A percentile compares a stretch with the other conserved stretches of the same genome.
Evolutionary conservation across 768 basidiomycete species (phyloP).

Genomic region (Suillus plorans): DNA sequence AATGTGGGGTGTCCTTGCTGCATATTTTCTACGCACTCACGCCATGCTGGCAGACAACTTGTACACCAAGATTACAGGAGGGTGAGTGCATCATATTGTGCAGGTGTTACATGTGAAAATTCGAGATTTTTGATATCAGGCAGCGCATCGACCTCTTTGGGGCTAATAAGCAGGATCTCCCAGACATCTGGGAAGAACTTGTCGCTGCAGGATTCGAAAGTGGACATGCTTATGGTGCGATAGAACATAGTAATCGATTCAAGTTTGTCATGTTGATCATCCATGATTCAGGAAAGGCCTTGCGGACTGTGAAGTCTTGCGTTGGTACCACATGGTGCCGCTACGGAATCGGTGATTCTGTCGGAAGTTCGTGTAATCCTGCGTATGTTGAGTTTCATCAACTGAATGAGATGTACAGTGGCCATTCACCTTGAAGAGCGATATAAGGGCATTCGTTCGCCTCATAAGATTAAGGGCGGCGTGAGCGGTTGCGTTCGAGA

Average conservation of each 20-base stretch:
- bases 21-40: neutral
- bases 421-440: conserved; percentile 71
- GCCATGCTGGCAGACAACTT: conserved; percentile 37
- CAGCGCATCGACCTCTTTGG: conserved; percentile 75
- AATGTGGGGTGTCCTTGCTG: conserved; percentile 38
- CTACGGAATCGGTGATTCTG: conserved; percentile 73
- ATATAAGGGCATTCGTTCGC: conserved; percentile 66
- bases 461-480: conserved; percentile 78
- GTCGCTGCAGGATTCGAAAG: conserved; percentile 69
- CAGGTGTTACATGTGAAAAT: neutral
- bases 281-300: conserved; percentile 35
- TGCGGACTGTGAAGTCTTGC: conserved; percentile 77
- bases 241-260: neutral
- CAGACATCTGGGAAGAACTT: conserved; percentile 66
- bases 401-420: conserved; percentile 31
- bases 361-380: conserved; percentile 42
- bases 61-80: conserved; percentile 62
- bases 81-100: conserved; percentile 14
- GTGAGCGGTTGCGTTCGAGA: conserved; percentile 75
- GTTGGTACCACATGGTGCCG: conserved; percentile 75
- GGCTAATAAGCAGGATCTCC: conserved; percentile 66
- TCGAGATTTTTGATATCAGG: conserved; percentile 27
- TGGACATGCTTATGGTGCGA: conserved; percentile 71
- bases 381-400: neutral
- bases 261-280: neutral